Percentiles rank a stretch among this genome's conserved stretches.
These are phyloP conservation scores for Tulasnella sp. DNA, from an alignment of 768 basidiomycete species.

Conservation along the genomic window DNA sequence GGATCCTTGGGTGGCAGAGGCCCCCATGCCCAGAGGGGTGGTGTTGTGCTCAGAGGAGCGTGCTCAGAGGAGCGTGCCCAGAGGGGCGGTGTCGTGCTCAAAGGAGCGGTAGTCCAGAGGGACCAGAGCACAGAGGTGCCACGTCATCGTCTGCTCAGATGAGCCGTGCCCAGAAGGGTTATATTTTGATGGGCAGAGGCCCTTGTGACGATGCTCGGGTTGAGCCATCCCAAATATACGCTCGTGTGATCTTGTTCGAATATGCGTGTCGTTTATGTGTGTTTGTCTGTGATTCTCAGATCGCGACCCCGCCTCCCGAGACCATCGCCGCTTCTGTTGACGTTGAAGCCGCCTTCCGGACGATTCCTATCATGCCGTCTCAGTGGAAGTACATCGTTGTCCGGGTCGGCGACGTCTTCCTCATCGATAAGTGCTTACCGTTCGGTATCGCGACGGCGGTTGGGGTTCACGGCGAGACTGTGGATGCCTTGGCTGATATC, in stretches of 20 bases:
- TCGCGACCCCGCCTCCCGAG: constrained; percentile 39
- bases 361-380: constrained; percentile 29
- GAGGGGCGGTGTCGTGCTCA: too few species aligned
- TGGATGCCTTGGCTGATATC: constrained; percentile 36
- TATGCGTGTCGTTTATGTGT: too few species aligned
- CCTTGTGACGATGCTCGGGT: too few species aligned
- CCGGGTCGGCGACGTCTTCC: constrained; percentile 30
- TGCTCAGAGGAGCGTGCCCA: neutral
- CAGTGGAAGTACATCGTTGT: constrained; percentile 26
- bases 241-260: too few species aligned
- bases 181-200: too few species aligned
- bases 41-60: neutral
- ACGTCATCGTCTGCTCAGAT: too few species aligned
- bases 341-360: constrained; percentile 33
- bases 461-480: constrained; percentile 39
- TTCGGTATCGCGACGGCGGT: constrained; percentile 38
- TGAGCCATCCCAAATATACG: too few species aligned
- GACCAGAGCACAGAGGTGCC: too few species aligned
- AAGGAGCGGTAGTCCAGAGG: too few species aligned
- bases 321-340: constrained; percentile 41
- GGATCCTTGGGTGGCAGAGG: too few species aligned
- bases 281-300: constrained; percentile 27
- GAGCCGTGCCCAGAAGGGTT: too few species aligned
- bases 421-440: constrained; percentile 40
- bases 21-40: neutral